Percentiles rank a stretch among this genome's conserved stretches.
Conservation (phyloP, 192 early-diverging fungal genomes). For the Funneliformis geosporum region DNA sequence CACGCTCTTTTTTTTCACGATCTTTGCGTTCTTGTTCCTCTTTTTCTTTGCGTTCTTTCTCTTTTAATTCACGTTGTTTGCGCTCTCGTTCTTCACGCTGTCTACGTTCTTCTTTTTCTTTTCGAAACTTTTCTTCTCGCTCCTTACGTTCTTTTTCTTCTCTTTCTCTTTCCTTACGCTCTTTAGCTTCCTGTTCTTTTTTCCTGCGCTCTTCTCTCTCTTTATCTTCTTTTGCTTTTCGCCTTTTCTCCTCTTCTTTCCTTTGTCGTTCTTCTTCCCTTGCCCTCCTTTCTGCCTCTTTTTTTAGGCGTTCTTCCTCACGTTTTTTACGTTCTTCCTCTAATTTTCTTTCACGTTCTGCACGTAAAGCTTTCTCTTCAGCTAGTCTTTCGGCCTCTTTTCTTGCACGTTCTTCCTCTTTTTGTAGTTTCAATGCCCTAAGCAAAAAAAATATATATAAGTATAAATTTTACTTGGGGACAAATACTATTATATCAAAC, state of each 20-base stretch:
- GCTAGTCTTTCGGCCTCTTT: constrained; percentile 58
- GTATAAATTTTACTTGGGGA: background rate
- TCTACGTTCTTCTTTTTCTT: constrained; percentile 40
- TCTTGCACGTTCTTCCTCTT: constrained; percentile 63
- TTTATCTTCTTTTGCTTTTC: constrained; percentile 33
- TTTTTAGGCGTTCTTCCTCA: constrained; percentile 60
- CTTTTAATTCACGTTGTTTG: constrained; percentile 49
- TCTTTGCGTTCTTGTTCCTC: constrained; percentile 57
- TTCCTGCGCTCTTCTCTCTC: constrained; percentile 53
- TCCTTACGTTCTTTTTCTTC: constrained; percentile 46
- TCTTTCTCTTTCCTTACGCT: constrained; percentile 36
- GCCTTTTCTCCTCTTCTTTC: constrained; percentile 45
- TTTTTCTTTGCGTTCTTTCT: constrained; percentile 46
- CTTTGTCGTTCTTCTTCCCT: constrained; percentile 47
- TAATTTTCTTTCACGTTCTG: constrained; percentile 52
- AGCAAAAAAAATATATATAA: constrained; percentile 7
- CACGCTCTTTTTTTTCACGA: constrained; percentile 53
- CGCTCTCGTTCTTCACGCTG: constrained; percentile 48
- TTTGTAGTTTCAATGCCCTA: constrained; percentile 71
- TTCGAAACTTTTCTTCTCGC: constrained; percentile 38
- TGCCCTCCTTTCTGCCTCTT: constrained; percentile 56
- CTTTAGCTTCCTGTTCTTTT: constrained; percentile 64
- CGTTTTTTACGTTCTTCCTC: constrained; percentile 64
- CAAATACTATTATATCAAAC: constrained; percentile 40
- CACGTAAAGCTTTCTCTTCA: constrained; percentile 43